These are phyloP conservation scores for Blastobotrys raffinosifermentans DNA, from an alignment of 1,139 yeast species.

Conservation along the genomic window DNA sequence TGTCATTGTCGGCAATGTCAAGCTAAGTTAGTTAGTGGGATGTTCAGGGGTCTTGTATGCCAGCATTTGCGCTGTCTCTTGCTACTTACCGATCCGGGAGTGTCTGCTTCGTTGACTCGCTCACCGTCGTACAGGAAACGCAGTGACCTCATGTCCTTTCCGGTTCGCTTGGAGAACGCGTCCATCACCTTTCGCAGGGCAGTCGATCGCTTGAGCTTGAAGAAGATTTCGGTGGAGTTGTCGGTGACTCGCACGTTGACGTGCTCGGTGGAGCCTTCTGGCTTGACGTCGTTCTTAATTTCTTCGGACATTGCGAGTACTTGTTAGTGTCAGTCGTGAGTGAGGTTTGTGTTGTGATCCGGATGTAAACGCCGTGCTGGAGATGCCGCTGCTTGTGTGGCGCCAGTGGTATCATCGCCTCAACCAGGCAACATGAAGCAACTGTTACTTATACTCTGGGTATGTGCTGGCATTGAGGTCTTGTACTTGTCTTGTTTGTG, in stretches of 20 bases:
- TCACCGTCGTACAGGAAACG: slow-evolving; percentile 93
- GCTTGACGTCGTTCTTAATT: slow-evolving; percentile 34
- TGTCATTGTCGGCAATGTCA: slow-evolving; percentile 92
- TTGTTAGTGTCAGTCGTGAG: no score
- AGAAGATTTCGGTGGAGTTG: slow-evolving; percentile 87
- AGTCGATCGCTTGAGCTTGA: slow-evolving; percentile 90
- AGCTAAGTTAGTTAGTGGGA: no score
- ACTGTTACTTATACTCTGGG: no score
- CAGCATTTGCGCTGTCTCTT: no score
- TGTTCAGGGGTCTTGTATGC: no score
- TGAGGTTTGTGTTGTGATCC: no score
- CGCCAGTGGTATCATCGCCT: no score
- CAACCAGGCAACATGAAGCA: no score
- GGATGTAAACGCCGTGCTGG: no score
- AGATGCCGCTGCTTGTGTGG: no score
- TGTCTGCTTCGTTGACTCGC: slow-evolving; percentile 78
- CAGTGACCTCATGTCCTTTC: slow-evolving; percentile 74
- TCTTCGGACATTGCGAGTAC: slow-evolving; percentile 26
- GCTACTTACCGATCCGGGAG: slow-evolving; percentile 64
- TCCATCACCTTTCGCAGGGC: slow-evolving; percentile 94
- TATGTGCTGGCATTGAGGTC: no score
- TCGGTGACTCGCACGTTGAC: slow-evolving; percentile 92
- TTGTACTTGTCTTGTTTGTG: no score
- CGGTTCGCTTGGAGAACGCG: slow-evolving; percentile 97
- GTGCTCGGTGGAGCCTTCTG: slow-evolving; percentile 41